Percentiles rank a stretch among this genome's conserved stretches.
These are phyloP conservation scores for Coprinopsis marcescibilis DNA, from an alignment of 768 basidiomycete species.

Conservation along the genomic window DNA sequence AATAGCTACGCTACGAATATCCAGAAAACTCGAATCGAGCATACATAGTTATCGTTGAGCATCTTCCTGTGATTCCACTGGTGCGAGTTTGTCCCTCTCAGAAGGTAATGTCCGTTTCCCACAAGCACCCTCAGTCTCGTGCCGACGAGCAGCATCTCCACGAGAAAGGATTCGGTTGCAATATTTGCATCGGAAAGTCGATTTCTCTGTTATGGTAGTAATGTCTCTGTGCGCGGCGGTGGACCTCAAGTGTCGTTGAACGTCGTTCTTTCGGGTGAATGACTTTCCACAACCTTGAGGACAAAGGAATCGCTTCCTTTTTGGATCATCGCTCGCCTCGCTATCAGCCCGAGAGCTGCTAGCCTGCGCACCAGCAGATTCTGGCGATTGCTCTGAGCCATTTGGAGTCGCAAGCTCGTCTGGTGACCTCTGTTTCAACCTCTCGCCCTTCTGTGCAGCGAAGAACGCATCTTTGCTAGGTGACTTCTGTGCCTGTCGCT, in stretches of 20 bases:
- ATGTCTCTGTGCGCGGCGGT: constrained; percentile 8
- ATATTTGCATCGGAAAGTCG: background rate
- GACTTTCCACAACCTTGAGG: constrained; percentile 6
- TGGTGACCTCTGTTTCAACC: background rate
- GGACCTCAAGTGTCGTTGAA: constrained; percentile 13
- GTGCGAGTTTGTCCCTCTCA: background rate
- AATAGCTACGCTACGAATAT: too few species aligned
- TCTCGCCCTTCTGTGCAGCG: background rate
- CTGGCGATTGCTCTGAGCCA: background rate
- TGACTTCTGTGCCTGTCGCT: too few species aligned
- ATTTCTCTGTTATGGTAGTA: background rate
- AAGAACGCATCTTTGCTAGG: background rate
- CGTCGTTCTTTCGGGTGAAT: constrained; percentile 16
- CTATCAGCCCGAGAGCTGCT: background rate
- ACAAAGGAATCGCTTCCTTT: constrained; percentile 4
- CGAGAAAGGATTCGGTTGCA: constrained; percentile 18
- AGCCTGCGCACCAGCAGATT: background rate
- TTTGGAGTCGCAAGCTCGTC: too few species aligned
- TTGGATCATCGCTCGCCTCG: background rate
- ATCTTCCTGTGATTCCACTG: background rate
- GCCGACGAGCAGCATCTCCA: constrained; percentile 23
- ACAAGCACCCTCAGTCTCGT: constrained; percentile 21
- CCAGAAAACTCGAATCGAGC: too few species aligned
- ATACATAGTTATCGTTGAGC: background rate
- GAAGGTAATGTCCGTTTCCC: constrained; percentile 18